Evolutionary conservation across 1,284 basidiomycete genomes (phyloP), one percentile per base, ranked within the genome.

Genomic region (Ustilago xerochloae): DNA sequence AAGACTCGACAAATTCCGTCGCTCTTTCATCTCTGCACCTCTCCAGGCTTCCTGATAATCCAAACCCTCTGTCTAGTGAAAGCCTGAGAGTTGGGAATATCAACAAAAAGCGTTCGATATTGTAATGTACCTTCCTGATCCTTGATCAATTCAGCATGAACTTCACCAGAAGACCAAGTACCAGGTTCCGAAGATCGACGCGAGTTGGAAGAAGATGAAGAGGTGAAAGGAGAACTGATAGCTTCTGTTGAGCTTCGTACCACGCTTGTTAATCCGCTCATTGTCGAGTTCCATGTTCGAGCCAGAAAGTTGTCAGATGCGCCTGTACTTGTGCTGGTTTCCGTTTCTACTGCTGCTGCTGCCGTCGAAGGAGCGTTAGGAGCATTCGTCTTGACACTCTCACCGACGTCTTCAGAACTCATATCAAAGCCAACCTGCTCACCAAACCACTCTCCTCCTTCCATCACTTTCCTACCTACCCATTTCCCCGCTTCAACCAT

Each of bases 141-240:
- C 66, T 79, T 78, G 48, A 76, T 67, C 24, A 82, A 46, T 58
- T 82, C 80, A 15, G 76, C 67, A 29, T 79, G 72, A 28, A 79
- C 80, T 32, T 81, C 80, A 13, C 78, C 80, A 5, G 77, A 55
- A 6, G 75, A 75, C 66, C 74, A 81, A 0, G 80, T 81, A 1
- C 80, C 80, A 2, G 74, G 74, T 41, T 73, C 68, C 7, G 49
- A 43, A 20, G 62, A 33, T 9, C 67, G 43, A 24, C 60, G 55
- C 6, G 60, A 41, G 6, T 39, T 55, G 10, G 56, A 46, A 32
- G 56, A 18, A 9, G 66, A 43, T 16, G 66, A 46, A 13, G 66
- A 63, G 22, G 33, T 49, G 26, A 63, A 47, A 2, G 60, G 63
- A 28, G 60, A 63, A 7, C 55, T 59, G 51, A 68, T 68, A 28